Evolutionary conservation across 306 rosid genomes (phyloP).

Genomic region (Castanea crenata): DNA sequence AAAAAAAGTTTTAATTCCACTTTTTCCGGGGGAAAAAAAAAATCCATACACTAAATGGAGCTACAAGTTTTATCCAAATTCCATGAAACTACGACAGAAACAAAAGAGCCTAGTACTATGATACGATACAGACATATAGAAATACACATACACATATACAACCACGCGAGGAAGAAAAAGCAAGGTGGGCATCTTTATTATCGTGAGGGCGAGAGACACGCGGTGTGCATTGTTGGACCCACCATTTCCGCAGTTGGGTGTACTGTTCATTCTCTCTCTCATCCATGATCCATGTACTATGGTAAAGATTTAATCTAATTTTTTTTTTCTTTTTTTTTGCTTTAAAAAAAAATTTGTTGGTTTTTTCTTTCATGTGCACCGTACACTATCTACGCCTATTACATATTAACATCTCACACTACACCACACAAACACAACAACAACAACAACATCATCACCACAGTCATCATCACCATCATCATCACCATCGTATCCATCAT

Average conservation of each 20-base stretch:
- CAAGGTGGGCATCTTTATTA: slow-evolving; percentile 15
- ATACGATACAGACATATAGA: too few species aligned
- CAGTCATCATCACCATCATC: slow-evolving; percentile 28
- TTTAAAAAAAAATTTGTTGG: neutral
- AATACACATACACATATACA: too few species aligned
- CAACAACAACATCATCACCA: slow-evolving; percentile 15
- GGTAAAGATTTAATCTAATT: neutral
- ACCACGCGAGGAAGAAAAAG: too few species aligned
- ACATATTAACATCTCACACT: neutral
- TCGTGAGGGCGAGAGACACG: slow-evolving; percentile 33
- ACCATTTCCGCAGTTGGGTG: slow-evolving; percentile 31
- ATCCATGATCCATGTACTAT: neutral
- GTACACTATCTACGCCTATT: neutral
- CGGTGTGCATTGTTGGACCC: slow-evolving; percentile 31
- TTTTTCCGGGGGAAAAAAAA: too few species aligned
- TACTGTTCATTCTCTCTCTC: slow-evolving; percentile 25
- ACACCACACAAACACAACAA: slow-evolving; percentile 23
- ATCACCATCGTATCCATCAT: neutral
- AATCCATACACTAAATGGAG: too few species aligned
- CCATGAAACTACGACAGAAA: too few species aligned
- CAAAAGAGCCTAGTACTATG: too few species aligned
- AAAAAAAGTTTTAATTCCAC: too few species aligned
- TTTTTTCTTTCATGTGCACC: neutral
- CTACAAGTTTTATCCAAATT: too few species aligned
- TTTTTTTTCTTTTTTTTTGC: neutral